These are phyloP conservation scores for Pyricularia grisea DNA, from an alignment of 2,329 filamentous ascomycete species.

Conservation along the genomic window DNA sequence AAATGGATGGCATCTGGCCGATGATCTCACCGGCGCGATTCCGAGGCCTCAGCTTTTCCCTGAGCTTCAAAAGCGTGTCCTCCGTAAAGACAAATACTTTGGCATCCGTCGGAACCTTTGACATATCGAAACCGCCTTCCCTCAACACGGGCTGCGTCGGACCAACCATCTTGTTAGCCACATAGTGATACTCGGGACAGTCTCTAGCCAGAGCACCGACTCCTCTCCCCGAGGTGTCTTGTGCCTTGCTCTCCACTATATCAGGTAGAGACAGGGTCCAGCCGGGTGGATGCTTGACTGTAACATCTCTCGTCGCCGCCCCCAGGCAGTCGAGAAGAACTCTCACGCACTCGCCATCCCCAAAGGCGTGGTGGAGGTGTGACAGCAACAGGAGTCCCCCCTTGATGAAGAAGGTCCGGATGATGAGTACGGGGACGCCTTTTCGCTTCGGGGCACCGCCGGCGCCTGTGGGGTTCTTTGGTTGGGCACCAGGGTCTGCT, in stretches of 20 bases:
- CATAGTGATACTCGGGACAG: constrained; percentile 24
- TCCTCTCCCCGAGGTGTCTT: not conserved
- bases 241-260: not conserved
- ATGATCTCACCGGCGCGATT: not conserved
- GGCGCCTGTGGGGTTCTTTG: not conserved
- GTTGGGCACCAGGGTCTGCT: not conserved
- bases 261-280: not conserved
- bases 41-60: constrained; percentile 10
- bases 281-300: not conserved
- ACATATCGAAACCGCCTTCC: constrained; percentile 16
- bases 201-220: not conserved
- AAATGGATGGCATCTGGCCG: constrained; percentile 22
- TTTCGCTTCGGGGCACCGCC: constrained; percentile 7
- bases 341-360: constrained; percentile 28
- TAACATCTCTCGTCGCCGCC: constrained; percentile 19
- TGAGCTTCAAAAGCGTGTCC: constrained; percentile 21
- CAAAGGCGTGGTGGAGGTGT: constrained; percentile 31
- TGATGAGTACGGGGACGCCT: constrained; percentile 24
- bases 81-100: constrained; percentile 30
- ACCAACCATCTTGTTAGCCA: constrained; percentile 21
- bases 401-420: constrained; percentile 26
- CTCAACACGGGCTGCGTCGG: constrained; percentile 24
- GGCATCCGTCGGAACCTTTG: constrained; percentile 24
- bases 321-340: constrained; percentile 29
- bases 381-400: constrained; percentile 29